Conservation (phyloP, 139 green algal species). For the Chlorella sp. region DNA sequence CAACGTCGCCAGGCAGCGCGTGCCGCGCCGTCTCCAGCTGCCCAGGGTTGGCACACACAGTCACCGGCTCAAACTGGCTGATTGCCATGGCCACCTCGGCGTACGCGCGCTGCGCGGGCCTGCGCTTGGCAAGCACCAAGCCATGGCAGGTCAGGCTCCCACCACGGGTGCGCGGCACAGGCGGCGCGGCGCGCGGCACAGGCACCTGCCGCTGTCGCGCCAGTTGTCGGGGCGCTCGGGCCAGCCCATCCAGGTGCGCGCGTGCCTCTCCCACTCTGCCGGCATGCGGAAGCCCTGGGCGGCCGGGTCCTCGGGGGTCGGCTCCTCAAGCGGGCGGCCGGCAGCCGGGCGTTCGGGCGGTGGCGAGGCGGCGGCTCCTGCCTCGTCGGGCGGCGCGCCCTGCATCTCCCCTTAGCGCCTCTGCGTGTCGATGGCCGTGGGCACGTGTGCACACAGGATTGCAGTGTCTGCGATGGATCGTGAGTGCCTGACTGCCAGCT, state of each 20-base stretch:
- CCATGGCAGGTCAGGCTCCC: too few species aligned
- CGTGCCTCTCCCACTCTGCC: conserved; percentile 46
- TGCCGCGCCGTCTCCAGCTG: conserved; percentile 18
- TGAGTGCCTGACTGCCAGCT: too few species aligned
- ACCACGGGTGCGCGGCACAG: too few species aligned
- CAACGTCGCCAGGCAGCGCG: conserved; percentile 13
- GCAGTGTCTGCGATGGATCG: too few species aligned
- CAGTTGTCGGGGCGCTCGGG: conserved; percentile 57
- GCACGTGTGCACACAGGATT: too few species aligned
- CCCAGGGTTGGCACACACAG: conserved; percentile 30
- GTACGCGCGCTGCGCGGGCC: conserved; percentile 48
- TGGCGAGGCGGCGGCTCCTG: not conserved
- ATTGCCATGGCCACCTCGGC: conserved; percentile 52
- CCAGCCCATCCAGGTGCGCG: conserved; percentile 46
- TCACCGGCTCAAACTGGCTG: conserved; percentile 55
- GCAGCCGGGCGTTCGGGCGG: not conserved
- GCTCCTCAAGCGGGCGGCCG: not conserved
- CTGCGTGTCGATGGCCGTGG: too few species aligned
- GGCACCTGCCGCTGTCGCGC: conserved; percentile 25
- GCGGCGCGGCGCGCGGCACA: not conserved
- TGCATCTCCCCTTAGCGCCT: not conserved
- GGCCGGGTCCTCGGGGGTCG: not conserved
- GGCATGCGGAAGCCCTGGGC: conserved; percentile 39
- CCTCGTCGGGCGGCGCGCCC: not conserved
- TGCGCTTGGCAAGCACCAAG: conserved; percentile 1